Evolutionary conservation across 495 filamentous ascomycete species (phyloP), one percentile per base, ranked within the genome.

Genomic region (Cercophora sp.): DNA sequence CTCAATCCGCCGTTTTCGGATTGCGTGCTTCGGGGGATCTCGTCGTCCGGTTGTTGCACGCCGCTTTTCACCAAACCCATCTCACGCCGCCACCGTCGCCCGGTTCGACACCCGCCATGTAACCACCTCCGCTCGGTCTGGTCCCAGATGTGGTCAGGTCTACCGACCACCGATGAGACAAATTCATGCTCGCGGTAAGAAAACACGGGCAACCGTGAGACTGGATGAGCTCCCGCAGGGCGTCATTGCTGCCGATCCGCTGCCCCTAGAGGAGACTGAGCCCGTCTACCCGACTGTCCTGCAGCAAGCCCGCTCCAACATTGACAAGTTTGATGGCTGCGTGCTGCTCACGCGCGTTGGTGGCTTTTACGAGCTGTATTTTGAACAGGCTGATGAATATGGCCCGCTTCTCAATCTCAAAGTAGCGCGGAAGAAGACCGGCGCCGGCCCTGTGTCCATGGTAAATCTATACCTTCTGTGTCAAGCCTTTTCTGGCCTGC

Each of bases 361-460:
- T 42, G 82, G 88, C 47, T 98, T 98, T 69, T 98, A 97, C 71
- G 93, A 97, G 79, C 72, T 98, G 45, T 98, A 96, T 69, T 92
- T 97, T 63, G 85, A 91, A 51, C 89, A 97, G 63, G 93, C 93
- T 5, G 87, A 92, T 44, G 85, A 95, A 58, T 82, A 88, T 57
- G 93, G 85, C 3, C 88, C 91, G 16, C 73, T 92, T 22, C 76
- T 98, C 54, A 92, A 89, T 57, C 68, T 98, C 56, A 98, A 98
- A 67, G 82, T 93, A 52, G 85, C 83, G n/a, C 73, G 80, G 42
- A 92, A 86, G 70, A 86, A 79, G 72, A 91, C 85, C 19, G 85
- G 67, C 56, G 83, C 79, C 22, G 87, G 88, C 2, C 75, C 79
- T 2, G 87, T 96, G 37, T 73, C 89, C 3, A 96, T 96, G 90